phyloP scores from a whole-genome alignment of 306 rosid species.

The Betula pendula region DNA sequence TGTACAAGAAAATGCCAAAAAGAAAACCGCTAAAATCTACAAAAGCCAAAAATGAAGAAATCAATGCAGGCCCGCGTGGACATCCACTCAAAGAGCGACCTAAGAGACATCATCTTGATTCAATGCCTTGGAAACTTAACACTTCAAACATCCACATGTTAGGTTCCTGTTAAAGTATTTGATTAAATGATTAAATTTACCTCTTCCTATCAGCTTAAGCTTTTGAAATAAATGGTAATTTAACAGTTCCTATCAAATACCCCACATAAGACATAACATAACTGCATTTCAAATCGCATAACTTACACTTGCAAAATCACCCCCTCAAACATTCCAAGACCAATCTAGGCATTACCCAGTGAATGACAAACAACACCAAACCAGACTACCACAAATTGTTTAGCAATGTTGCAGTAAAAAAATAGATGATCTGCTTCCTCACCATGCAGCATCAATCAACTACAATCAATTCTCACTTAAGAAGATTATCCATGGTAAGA shows the following conservation, averaged over 20 bases:
- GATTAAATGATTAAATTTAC: no score
- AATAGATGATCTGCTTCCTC: not conserved
- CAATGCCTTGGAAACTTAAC: not conserved
- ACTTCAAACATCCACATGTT: not conserved
- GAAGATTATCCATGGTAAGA: not conserved
- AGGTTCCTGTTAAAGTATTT: no score
- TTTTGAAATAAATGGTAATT: no score
- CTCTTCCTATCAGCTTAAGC: no score
- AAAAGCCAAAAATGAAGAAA: not conserved
- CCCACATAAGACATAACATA: no score
- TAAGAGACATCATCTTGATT: not conserved
- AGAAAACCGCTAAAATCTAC: no score
- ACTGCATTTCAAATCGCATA: not conserved
- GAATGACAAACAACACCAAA: not conserved
- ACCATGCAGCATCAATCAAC: not conserved
- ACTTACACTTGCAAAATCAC: not conserved
- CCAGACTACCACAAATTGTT: not conserved
- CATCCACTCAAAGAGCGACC: not conserved
- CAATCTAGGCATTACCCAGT: not conserved
- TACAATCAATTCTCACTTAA: not conserved
- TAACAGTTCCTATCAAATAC: no score
- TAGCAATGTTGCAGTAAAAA: not conserved
- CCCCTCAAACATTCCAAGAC: no score
- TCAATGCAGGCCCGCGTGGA: not conserved
- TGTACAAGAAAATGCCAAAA: not conserved